Base-by-base conservation (phyloP, 805 yeast species). In the Naumovozyma dairenensis region DNA sequence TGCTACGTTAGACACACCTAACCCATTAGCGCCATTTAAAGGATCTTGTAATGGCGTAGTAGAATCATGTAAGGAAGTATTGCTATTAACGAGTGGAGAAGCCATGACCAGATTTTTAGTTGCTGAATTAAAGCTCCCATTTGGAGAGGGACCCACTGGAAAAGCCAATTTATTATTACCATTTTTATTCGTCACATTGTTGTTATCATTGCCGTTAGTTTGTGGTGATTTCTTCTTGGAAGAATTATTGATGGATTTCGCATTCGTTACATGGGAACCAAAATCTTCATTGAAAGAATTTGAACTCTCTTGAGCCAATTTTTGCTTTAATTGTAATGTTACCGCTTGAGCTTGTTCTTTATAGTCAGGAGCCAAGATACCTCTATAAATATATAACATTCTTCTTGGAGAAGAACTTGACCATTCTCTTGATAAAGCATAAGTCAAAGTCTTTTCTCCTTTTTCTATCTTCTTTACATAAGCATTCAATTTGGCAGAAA, bases 371-470 rank as follows among this genome's bases (percentile, higher is more conserved):
- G 89, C 72, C 40, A 82, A 63, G 19, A 80, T 60, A 25, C 93
- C 94, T 49, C 92, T 73, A 56, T 82, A 82, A 32, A 80, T 86
- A 49, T 82, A 82, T 18, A 82, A 86, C 94, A 82, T 82, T 63
- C 94, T 69, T 50, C 82, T 78, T 33, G 94, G 94, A 2, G 85
- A 76, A 13, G 89, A 85, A 55, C 81, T 89, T 3, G 93, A 89
- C 94, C 94, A 82, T 56, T 82, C 92, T 60, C 94, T 72, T 1
- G 85, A 77, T 28, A 82, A 60, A 14, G 89, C 84, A 55, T 82
- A 82, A 37, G 71, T 70, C 48, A 82, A 65, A 28, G 74, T 69
- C 40, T 74, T 67, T 53, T 82, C 93, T 44, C 92, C 92, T 51
- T 81, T 81, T 53, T 82, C 93, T 20, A 82, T 81, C 48, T 87